Evolutionary conservation across 2,329 filamentous ascomycete genomes (phyloP).

Genomic region (Exophiala bonariae): DNA sequence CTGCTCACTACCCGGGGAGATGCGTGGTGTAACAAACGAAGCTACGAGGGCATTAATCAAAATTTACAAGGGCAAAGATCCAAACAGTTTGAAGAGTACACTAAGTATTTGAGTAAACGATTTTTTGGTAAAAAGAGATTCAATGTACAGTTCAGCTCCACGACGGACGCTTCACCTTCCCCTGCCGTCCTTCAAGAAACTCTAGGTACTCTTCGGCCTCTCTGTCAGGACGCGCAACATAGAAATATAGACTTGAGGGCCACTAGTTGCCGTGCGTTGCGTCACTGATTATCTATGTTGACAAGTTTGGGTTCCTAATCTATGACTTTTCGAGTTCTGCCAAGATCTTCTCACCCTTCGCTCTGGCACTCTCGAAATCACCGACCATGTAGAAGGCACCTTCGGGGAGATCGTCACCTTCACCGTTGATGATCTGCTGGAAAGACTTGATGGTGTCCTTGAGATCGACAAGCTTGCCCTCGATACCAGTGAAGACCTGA

Average conservation of each 20-base stretch:
- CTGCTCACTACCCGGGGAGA: too few relatives aligned
- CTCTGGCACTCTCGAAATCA: slow-evolving; percentile 86
- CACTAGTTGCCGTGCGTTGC: too few relatives aligned
- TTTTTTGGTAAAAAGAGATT: slow-evolving; percentile 9
- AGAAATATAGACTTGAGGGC: background rate
- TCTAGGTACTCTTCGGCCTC: background rate
- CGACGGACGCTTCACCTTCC: background rate
- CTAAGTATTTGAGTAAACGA: slow-evolving; percentile 4
- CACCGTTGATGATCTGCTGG: slow-evolving; percentile 94
- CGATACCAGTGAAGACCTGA: slow-evolving; percentile 73
- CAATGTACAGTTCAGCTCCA: slow-evolving; percentile 8
- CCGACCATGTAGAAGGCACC: slow-evolving; percentile 98
- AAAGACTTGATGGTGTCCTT: slow-evolving; percentile 98
- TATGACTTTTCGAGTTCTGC: slow-evolving; percentile 77
- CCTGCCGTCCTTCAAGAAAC: background rate
- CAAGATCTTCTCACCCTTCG: slow-evolving; percentile 99
- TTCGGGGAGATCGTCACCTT: slow-evolving; percentile 94
- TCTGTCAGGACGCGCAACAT: background rate
- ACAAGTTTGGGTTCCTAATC: slow-evolving; percentile 32
- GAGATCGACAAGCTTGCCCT: slow-evolving; percentile 94
- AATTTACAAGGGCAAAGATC: too few relatives aligned
- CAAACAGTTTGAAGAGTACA: too few relatives aligned
- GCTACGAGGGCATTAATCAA: too few relatives aligned
- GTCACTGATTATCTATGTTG: slow-evolving; percentile 1
- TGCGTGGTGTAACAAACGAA: too few relatives aligned